phyloP scores from a whole-genome alignment of 139 green algal genomes.

The Edaphochlamys debaryana region DNA sequence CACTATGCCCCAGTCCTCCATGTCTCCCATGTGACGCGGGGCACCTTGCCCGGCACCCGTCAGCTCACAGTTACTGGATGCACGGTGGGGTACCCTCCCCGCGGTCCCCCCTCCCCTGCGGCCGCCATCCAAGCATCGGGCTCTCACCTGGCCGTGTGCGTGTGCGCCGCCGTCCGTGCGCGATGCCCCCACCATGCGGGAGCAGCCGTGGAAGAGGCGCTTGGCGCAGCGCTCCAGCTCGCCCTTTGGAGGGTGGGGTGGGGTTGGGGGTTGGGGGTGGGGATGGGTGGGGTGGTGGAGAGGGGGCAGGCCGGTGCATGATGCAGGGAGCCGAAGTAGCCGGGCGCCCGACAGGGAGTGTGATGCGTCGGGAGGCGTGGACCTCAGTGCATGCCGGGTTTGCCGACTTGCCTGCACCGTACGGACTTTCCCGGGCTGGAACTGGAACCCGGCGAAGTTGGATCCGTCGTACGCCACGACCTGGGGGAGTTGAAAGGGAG shows the following conservation, averaged over 20 bases:
- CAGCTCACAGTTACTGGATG: too few species aligned
- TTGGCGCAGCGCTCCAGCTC: conserved; percentile 57
- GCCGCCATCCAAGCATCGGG: too few species aligned
- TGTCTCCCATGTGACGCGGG: too few species aligned
- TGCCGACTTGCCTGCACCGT: conserved; percentile 41
- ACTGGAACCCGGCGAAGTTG: conserved; percentile 59
- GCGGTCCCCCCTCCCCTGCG: too few species aligned
- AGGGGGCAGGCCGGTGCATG: too few species aligned
- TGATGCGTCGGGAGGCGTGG: too few species aligned
- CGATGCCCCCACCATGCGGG: conserved; percentile 48
- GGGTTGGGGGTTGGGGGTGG: not conserved
- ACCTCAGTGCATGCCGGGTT: too few species aligned
- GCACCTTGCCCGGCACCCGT: too few species aligned
- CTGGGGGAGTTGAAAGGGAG: not conserved
- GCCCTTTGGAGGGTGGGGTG: not conserved
- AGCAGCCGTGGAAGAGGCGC: conserved; percentile 46
- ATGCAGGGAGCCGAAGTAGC: too few species aligned
- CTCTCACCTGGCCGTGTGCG: conserved; percentile 46
- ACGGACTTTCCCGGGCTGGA: conserved; percentile 48
- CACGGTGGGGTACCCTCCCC: too few species aligned
- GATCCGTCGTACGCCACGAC: conserved; percentile 53
- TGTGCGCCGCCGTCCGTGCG: conserved; percentile 62
- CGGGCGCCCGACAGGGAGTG: too few species aligned
- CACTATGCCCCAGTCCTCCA: too few species aligned
- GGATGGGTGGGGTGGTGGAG: not conserved